A percentile compares a stretch with the other conserved stretches of the same genome.
Conservation (phyloP, 225 moss, liverwort and hornwort genomes). For the Marchantia polymorpha region DNA sequence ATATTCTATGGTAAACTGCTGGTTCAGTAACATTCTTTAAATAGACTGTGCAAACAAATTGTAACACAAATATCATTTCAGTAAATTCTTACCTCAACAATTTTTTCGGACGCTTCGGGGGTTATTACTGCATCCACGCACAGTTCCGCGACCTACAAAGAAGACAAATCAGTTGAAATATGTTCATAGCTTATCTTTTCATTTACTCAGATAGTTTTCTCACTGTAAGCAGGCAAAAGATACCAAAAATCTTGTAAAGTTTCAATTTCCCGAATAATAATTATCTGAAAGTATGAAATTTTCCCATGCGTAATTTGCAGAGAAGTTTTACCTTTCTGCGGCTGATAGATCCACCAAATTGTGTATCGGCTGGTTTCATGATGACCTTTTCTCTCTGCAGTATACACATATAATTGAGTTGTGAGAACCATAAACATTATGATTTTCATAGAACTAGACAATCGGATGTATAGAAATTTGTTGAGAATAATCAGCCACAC, state of each 20-base stretch:
- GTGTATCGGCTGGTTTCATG: conserved; percentile 72
- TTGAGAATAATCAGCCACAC: too few species aligned
- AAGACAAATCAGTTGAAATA: background rate
- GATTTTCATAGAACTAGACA: too few species aligned
- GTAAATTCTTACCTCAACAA: conserved; percentile 62
- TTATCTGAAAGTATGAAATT: background rate
- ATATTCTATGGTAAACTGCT: background rate
- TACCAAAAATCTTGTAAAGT: background rate
- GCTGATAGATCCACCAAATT: conserved; percentile 70
- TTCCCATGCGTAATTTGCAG: too few species aligned
- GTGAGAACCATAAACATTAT: background rate
- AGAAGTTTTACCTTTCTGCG: conserved; percentile 56
- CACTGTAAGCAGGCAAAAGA: background rate
- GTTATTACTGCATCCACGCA: conserved; percentile 63
- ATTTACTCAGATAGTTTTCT: background rate
- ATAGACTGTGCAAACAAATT: background rate
- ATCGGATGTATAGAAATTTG: too few species aligned
- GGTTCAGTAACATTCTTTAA: background rate
- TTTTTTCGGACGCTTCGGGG: conserved; percentile 70
- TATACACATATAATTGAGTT: background rate
- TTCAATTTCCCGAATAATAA: too few species aligned
- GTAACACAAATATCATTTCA: background rate
- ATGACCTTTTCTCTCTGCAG: conserved; percentile 57
- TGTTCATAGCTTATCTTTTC: background rate
- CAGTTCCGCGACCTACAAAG: conserved; percentile 75